phyloP scores from a whole-genome alignment of 495 filamentous ascomycete species.

The Pyrenula aspistea region DNA sequence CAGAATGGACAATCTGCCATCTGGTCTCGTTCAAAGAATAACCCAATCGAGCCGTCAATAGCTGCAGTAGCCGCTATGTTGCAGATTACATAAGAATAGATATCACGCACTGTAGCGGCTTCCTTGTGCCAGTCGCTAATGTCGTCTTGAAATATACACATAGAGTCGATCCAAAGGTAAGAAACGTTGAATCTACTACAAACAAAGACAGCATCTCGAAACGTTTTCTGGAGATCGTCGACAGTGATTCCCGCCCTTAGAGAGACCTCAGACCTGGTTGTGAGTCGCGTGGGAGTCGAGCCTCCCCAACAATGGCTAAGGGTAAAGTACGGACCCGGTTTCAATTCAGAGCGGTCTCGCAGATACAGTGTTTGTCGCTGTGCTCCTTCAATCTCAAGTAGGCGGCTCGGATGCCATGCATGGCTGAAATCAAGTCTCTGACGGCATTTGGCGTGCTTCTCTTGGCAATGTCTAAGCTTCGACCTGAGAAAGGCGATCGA shows the following conservation, averaged over 20 bases:
- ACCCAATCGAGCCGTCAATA: neutral
- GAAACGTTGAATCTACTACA: neutral
- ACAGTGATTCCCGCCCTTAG: slow-evolving; percentile 2
- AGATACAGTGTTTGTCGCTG: neutral
- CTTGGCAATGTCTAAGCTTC: neutral
- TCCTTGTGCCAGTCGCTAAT: slow-evolving; percentile 7
- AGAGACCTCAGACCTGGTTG: neutral
- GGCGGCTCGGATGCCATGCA: neutral
- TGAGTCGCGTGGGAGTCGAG: slow-evolving; percentile 1
- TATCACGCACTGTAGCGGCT: slow-evolving; percentile 4
- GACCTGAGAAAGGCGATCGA: neutral
- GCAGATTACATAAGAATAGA: slow-evolving; percentile 3
- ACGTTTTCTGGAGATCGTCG: slow-evolving; percentile 8
- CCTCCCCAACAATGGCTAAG: slow-evolving; percentile 9
- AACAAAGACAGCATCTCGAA: slow-evolving; percentile 14
- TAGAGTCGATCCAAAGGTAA: slow-evolving; percentile 24
- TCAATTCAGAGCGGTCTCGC: neutral
- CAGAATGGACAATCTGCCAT: neutral
- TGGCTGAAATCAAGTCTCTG: neutral
- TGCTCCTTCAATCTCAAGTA: neutral
- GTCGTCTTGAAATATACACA: slow-evolving; percentile 16
- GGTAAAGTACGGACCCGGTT: neutral
- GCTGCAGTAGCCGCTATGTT: slow-evolving; percentile 9
- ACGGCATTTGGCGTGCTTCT: neutral
- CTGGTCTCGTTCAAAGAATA: slow-evolving; percentile 2